A percentile compares a stretch with the other conserved stretches of the same genome.
Conservation (phyloP, 306 rosid species). For the Leucaena leucocephala region DNA sequence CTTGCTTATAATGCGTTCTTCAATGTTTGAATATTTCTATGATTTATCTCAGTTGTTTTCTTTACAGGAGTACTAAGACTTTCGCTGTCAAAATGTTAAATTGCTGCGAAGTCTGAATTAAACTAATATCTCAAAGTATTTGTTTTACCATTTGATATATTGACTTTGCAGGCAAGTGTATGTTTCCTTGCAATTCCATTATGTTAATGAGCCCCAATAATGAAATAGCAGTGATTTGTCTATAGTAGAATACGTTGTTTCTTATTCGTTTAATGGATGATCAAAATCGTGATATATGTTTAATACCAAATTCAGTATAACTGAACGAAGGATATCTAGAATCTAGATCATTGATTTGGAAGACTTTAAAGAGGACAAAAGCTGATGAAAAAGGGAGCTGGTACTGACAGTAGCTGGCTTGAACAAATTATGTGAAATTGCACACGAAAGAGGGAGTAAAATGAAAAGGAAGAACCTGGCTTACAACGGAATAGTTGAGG, state of each 20-base stretch:
- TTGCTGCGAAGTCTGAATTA: background rate
- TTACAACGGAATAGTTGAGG: slow-evolving; percentile 55
- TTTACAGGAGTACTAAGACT: background rate
- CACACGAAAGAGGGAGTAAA: background rate
- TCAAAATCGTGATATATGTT: background rate
- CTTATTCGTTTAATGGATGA: background rate
- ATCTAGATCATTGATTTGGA: background rate
- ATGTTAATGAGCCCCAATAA: background rate
- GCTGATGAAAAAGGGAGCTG: background rate
- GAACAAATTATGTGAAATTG: background rate
- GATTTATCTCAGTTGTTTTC: background rate
- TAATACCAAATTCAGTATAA: background rate
- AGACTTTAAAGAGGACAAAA: background rate
- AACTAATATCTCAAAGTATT: background rate
- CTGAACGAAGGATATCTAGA: background rate
- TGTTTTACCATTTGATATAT: background rate
- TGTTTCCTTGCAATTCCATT: background rate
- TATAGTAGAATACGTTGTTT: background rate
- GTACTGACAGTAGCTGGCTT: no score
- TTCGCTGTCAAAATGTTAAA: background rate
- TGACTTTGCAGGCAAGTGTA: background rate
- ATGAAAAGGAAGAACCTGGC: slow-evolving; percentile 44
- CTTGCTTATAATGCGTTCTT: background rate
- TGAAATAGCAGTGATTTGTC: background rate
- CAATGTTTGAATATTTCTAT: background rate